Evolutionary conservation across 2,329 filamentous ascomycete species (phyloP), one percentile per base, ranked within the genome.

Genomic region (Neonectria punicea): DNA sequence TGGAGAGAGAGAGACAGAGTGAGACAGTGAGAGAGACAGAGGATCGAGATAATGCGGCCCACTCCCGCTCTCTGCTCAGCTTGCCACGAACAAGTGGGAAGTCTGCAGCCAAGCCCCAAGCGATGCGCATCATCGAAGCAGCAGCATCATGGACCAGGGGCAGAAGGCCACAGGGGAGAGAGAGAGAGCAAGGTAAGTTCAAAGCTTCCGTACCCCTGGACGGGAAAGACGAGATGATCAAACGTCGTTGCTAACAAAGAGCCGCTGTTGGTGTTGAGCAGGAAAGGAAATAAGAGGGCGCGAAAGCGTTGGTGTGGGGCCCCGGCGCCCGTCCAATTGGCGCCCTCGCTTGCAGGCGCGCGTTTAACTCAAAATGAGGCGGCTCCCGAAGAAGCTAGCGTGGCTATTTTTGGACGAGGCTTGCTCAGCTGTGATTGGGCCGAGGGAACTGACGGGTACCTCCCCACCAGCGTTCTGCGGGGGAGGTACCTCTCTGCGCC

Each of bases 281-380:
- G 22, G 25, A 25, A 25, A 25, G n/a, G 47, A 54, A 58, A 28
- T 16, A 28, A n/a, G 22, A 20, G 36, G 63, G 53, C 44, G 49
- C 53, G 58, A 39, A 66, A 25, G 25, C 25, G 53, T 20, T 56
- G 59, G 49, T 50, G 66, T 69, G 69, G 70, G 47, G 39, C 58
- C 10, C 25, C 5, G 25, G 39, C 30, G 25, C 51, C n/a, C 57
- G 16, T 47, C 32, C 54, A 58, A 74, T 74, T 72, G 72, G 68
- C 47, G 25, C 58, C 10, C 28, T 4, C 13, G 20, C 25, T 36
- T 70, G 51, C 66, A 74, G 67, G 70, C 72, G 72, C 72, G 72
- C 72, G 72, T 74, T 53, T 72, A 74, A 71, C 47, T 62, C 55
- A 62, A 46, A 65, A 73, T 58, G 67, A 67, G 61, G 67, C 70